phyloP scores from a whole-genome alignment of 345 rosid genomes.

The Melastoma malabathricum region DNA sequence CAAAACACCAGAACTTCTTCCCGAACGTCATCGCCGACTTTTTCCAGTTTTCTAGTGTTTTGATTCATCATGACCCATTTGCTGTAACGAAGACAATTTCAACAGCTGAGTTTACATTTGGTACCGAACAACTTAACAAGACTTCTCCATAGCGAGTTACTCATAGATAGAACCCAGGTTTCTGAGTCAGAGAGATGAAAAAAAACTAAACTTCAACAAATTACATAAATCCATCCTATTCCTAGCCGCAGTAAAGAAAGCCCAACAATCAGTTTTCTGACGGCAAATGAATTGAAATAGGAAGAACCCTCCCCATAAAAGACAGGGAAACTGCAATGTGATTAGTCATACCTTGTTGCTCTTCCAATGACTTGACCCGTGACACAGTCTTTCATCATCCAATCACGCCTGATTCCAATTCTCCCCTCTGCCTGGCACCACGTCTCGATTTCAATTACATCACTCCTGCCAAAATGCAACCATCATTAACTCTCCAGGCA shows the following conservation, averaged over 20 bases:
- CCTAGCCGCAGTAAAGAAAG: too few relatives aligned
- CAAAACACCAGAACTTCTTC: conserved; percentile 66
- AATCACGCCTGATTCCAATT: conserved; percentile 93
- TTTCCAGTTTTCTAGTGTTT: conserved; percentile 83
- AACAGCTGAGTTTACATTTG: not conserved
- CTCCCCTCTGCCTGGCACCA: conserved; percentile 95
- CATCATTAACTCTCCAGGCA: not conserved
- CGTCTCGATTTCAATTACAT: conserved; percentile 88
- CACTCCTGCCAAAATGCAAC: conserved; percentile 47
- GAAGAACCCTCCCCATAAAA: not conserved
- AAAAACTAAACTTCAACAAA: too few relatives aligned
- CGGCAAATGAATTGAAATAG: not conserved
- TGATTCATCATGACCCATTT: conserved; percentile 99
- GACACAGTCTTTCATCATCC: conserved; percentile 59
- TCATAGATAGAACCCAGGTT: too few relatives aligned
- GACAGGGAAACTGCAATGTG: not conserved
- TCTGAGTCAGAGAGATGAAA: too few relatives aligned
- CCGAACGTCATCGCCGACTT: conserved; percentile 74
- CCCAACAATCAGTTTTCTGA: not conserved
- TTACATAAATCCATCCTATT: too few relatives aligned
- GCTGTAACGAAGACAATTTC: conserved; percentile 29
- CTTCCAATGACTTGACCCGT: conserved; percentile 75
- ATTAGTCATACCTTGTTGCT: conserved; percentile 60
- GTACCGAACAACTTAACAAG: not conserved
- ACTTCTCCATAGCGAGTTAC: too few relatives aligned